A percentile compares a stretch with the other conserved stretches of the same genome.
phyloP scores from a whole-genome alignment of 1,139 yeast species.

The Hansenula sp. region DNA sequence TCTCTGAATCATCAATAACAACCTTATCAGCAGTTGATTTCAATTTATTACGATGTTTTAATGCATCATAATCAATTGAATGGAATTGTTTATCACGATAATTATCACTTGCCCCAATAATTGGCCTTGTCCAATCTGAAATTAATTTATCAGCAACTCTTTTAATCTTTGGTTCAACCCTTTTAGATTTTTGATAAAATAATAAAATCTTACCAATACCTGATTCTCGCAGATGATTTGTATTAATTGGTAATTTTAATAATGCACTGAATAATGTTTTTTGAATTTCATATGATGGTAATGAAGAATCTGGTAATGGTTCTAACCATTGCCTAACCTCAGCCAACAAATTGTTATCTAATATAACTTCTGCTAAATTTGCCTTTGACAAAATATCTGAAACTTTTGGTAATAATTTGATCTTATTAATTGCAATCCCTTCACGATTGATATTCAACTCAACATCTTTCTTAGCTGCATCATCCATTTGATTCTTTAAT shows the following conservation, averaged over 20 bases:
- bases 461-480: slow-evolving; percentile 88
- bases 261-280: slow-evolving; percentile 77
- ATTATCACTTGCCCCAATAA: slow-evolving; percentile 92
- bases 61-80: slow-evolving; percentile 67
- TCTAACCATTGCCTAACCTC: slow-evolving; percentile 97
- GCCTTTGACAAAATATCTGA: slow-evolving; percentile 73
- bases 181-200: slow-evolving; percentile 88
- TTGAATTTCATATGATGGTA: slow-evolving; percentile 96
- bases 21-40: slow-evolving; percentile 19
- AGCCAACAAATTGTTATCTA: slow-evolving; percentile 90
- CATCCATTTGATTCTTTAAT: slow-evolving; percentile 86
- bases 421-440: slow-evolving; percentile 78
- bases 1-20: slow-evolving; percentile 34
- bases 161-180: slow-evolving; percentile 84
- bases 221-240: slow-evolving; percentile 90
- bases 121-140: slow-evolving; percentile 98
- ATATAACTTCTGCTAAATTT: slow-evolving; percentile 83
- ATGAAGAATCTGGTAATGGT: slow-evolving; percentile 95
- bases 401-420: slow-evolving; percentile 78
- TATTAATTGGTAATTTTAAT: slow-evolving; percentile 81
- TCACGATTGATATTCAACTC: slow-evolving; percentile 64
- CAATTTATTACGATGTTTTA: slow-evolving; percentile 32
- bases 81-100: slow-evolving; percentile 83
- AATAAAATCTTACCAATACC: slow-evolving; percentile 92
- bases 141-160: slow-evolving; percentile 86